Conservation (phyloP, 768 basidiomycete genomes). For the Mycena vulgaris region DNA sequence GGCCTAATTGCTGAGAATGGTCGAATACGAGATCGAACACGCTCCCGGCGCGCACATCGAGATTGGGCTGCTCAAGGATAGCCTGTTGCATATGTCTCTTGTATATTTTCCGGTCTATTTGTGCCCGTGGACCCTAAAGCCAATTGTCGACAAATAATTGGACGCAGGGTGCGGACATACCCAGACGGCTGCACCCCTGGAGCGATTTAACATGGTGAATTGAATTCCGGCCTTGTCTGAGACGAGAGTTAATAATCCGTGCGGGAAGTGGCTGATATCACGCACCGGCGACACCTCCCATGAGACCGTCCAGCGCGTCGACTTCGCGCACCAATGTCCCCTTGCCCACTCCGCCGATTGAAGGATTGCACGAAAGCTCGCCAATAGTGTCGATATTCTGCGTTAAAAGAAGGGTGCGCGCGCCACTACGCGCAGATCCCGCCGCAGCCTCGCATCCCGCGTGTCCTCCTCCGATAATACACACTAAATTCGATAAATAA, state of each 20-base stretch:
- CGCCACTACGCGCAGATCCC: constrained; percentile 87
- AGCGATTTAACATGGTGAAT: constrained; percentile 88
- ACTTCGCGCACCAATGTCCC: constrained; percentile 93
- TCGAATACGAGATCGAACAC: constrained; percentile 87
- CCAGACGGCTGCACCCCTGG: constrained; percentile 93
- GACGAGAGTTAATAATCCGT: not conserved
- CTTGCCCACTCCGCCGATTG: constrained; percentile 93
- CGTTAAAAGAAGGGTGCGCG: constrained; percentile 85
- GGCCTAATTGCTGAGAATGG: constrained; percentile 51
- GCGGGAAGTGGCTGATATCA: constrained; percentile 5
- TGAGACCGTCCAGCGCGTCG: constrained; percentile 91
- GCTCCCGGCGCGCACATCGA: constrained; percentile 79
- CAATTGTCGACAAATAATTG: constrained; percentile 7
- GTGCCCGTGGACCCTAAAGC: constrained; percentile 87
- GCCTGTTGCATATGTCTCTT: constrained; percentile 85
- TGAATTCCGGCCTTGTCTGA: constrained; percentile 91
- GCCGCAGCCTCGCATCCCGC: constrained; percentile 95
- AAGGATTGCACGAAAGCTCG: constrained; percentile 91
- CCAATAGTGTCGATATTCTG: constrained; percentile 88
- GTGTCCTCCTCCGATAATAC: constrained; percentile 93
- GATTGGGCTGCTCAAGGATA: constrained; percentile 75
- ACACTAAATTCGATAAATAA: constrained; percentile 60
- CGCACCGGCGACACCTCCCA: constrained; percentile 86
- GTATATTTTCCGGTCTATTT: constrained; percentile 90
- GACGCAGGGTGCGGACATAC: constrained; percentile 56